Conservation (phyloP, 177 flowering plant genomes). For the Telopea speciosissima region DNA sequence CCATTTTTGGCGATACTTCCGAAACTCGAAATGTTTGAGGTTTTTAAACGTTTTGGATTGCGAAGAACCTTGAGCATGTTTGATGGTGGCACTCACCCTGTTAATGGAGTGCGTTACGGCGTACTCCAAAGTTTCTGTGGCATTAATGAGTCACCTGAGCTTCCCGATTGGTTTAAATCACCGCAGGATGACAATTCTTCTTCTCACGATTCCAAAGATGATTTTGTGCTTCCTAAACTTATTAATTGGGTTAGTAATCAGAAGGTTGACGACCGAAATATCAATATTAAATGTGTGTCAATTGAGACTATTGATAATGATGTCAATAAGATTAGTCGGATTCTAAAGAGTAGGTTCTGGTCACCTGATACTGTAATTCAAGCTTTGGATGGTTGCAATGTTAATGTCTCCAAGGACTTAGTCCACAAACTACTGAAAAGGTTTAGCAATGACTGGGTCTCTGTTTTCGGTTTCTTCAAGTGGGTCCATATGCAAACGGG, state of each 20-base stretch:
- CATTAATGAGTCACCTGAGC: conserved; percentile 22
- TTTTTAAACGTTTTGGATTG: neutral
- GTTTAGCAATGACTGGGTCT: conserved; percentile 25
- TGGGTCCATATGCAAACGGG: conserved; percentile 21
- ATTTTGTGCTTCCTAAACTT: conserved; percentile 24
- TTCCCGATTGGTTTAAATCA: conserved; percentile 26
- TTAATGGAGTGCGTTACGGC: neutral
- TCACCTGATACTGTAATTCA: conserved; percentile 16
- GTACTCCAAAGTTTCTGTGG: conserved; percentile 11
- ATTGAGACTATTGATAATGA: conserved; percentile 5
- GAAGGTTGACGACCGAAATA: conserved; percentile 1
- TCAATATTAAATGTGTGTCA: neutral
- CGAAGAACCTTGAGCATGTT: neutral
- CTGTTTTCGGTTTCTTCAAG: conserved; percentile 28
- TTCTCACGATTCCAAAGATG: conserved; percentile 9
- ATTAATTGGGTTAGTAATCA: conserved; percentile 5
- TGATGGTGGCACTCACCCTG: conserved; percentile 1
- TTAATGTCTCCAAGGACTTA: conserved; percentile 14
- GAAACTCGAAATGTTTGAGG: conserved; percentile 9
- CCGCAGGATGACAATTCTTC: neutral
- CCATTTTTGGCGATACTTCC: conserved; percentile 10
- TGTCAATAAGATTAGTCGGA: conserved; percentile 19
- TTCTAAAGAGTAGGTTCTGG: conserved; percentile 8
- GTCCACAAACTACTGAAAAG: conserved; percentile 24
- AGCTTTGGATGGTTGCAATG: conserved; percentile 18